phyloP scores from a whole-genome alignment of 1,284 basidiomycete species.

The Malassezia globosa region DNA sequence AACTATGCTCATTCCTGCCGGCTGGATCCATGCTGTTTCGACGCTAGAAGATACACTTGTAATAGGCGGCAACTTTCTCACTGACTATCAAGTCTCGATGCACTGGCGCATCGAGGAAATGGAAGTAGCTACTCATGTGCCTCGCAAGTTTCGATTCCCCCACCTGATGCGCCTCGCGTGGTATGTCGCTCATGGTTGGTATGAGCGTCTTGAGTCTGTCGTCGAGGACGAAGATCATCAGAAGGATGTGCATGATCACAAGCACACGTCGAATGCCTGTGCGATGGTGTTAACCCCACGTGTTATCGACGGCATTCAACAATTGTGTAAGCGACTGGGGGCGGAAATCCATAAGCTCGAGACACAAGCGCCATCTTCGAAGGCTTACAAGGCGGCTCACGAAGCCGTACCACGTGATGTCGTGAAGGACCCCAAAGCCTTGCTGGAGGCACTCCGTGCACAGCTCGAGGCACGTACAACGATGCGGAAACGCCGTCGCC shows the following conservation, averaged over 20 bases:
- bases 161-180: slow-evolving; percentile 47
- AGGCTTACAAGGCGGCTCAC: slow-evolving; percentile 4
- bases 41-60: slow-evolving; percentile 85
- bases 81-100: slow-evolving; percentile 25
- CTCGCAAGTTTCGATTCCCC: slow-evolving; percentile 88
- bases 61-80: slow-evolving; percentile 74
- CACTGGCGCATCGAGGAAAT: slow-evolving; percentile 75
- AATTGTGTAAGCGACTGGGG: slow-evolving; percentile 10
- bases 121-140: slow-evolving; percentile 81
- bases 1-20: slow-evolving; percentile 61
- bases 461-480: neutral
- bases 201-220: slow-evolving; percentile 15
- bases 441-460: slow-evolving; percentile 1
- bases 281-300: neutral
- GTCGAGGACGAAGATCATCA: no score
- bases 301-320: neutral
- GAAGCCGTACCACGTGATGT: slow-evolving; percentile 13
- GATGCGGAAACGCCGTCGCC: neutral
- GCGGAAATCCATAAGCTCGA: neutral
- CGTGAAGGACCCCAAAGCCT: slow-evolving; percentile 2
- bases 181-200: slow-evolving; percentile 43
- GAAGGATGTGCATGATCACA: no score
- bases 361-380: slow-evolving; percentile 2
- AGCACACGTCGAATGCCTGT: neutral
- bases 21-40: slow-evolving; percentile 94